Evolutionary conservation across 2,329 filamentous ascomycete genomes (phyloP), one percentile per base, ranked within the genome.

Genomic region (Stachybotrys chlorohalonatus): DNA sequence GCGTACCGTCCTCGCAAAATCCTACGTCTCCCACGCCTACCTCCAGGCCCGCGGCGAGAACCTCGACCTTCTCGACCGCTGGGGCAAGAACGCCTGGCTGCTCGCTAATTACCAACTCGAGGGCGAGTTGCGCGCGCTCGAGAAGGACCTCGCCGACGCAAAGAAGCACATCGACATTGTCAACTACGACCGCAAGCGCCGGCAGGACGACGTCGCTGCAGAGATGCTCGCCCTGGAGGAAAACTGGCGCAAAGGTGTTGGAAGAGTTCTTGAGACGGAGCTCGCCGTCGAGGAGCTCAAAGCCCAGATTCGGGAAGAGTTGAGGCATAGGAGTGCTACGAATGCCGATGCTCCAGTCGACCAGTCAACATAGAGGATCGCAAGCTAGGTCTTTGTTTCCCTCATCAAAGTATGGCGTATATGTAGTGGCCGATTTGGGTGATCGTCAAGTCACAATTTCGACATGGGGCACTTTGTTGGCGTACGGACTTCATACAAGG

Each of bases 31-130:
- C 51, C 74, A 72, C 47, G 66, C 75, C n/a, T 82, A 84, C 69
- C 74, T 85, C 11, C 60, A 67, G 11, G 64, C 71, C n/a, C 79
- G 82, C 4, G 68, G 74, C 42, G 63, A 75, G 36, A 78, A 83
- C 70, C 81, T 96, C 16, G 74, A 77, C 1, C 78, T 96, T n/a
- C 81, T 96, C 17, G 89, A 94, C 63, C 79, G 79, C 52, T 86
- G 86, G 70, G 94, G 93, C 61, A 90, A 90, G 73, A 96, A 96
- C 69, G 87, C 90, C 9, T 97, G 94, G 93, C 77, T 99, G 54
- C 80, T 95, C 8, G 83, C 83, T 6, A 99, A 99, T 70, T 83
- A 86, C 62, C 84, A 89, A 61, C 70, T 91, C 17, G 93, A 96
- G 72, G 82, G 83, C 48, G 80, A 90, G 47, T 61, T 73, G 24